Evolutionary conservation across 108 stramenopile species (phyloP).

Genomic region (Pseudonitzschia delicatissima): DNA sequence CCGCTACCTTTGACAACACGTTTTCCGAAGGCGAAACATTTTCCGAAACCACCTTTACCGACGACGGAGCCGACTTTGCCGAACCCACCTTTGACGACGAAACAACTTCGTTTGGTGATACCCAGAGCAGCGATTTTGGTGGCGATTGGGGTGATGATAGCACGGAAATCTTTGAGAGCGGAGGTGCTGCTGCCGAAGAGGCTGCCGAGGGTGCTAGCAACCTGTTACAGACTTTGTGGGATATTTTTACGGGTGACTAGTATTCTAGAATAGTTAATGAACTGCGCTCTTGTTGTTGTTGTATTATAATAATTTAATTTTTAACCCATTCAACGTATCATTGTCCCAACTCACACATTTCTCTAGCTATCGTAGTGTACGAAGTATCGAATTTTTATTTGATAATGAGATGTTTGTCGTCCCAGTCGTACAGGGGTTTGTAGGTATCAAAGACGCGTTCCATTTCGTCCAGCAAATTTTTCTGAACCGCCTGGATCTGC

Average conservation of each 20-base stretch:
- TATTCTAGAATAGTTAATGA: too few species aligned
- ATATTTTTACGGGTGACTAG: slow-evolving; percentile 45
- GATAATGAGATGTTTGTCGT: slow-evolving; percentile 39
- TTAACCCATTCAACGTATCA: too few species aligned
- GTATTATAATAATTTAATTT: neutral
- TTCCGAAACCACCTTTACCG: slow-evolving; percentile 25
- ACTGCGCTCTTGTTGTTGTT: neutral
- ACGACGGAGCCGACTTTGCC: slow-evolving; percentile 19
- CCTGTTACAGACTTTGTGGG: slow-evolving; percentile 48
- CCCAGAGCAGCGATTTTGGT: too few species aligned
- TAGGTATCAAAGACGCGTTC: slow-evolving; percentile 35
- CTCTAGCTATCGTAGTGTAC: neutral
- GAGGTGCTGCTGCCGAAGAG: slow-evolving; percentile 18
- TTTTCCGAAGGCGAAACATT: neutral
- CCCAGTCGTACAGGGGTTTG: slow-evolving; percentile 40
- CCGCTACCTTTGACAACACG: slow-evolving; percentile 15
- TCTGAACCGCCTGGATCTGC: slow-evolving; percentile 28
- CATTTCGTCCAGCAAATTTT: slow-evolving; percentile 29
- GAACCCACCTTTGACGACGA: slow-evolving; percentile 34
- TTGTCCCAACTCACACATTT: too few species aligned
- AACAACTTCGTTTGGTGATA: slow-evolving; percentile 17
- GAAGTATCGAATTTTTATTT: too few species aligned
- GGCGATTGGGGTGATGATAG: slow-evolving; percentile 23
- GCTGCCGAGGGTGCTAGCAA: slow-evolving; percentile 23
- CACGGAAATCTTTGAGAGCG: slow-evolving; percentile 28